Base-by-base conservation (phyloP, 805 yeast genomes). In the Spencermartinsiella europaea region DNA sequence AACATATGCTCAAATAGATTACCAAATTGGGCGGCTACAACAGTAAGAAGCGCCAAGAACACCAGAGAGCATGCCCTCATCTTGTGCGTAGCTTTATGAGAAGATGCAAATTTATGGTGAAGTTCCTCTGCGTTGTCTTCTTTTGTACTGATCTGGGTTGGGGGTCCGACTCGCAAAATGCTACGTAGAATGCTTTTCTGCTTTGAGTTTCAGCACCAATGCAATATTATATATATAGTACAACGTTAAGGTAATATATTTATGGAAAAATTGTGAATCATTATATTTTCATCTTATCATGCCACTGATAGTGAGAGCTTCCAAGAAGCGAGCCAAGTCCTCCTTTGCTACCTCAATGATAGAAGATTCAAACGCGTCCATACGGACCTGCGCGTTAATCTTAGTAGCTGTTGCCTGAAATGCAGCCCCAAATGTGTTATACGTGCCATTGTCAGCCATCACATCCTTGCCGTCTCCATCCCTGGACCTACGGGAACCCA, bases 331-430 rank as follows among this genome's bases (percentile, higher is more conserved):
- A 3, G 88, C 73, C 52, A 93, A 69, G 62, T 93, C 99, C 41
- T 90, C 96, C 59, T 81, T 83, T 49, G 87, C 69, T 37, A 93
- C 81, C 67, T 93, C 97, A 38, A 93, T 88, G 19, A 93, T 86
- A 2, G 97, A 81, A 53, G 95, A 85, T 62, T 93, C 98, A 66
- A 93, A 93, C 59, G 95, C 88, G 63, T 93, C 98, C 51, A 93
- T 85, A 58, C 91, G 76, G 16, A 89, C 89, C 56, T 85, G 81
- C 2, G 97, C 96, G 36, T 89, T 91, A 4, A 95, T 85, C 17
- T 78, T 77, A 38, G 73, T 74, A 1, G 97, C 93, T 21, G 90
- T 86, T 53, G 83, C 84, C 63, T 88, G 96, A 64, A 93, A 93
- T 31, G 95, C 95, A 48, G 83, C 78, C 39, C 96, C 90, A 61